These are phyloP conservation scores for Wickerhamiella bombiphila DNA, from an alignment of 805 yeast genomes.

Conservation along the genomic window DNA sequence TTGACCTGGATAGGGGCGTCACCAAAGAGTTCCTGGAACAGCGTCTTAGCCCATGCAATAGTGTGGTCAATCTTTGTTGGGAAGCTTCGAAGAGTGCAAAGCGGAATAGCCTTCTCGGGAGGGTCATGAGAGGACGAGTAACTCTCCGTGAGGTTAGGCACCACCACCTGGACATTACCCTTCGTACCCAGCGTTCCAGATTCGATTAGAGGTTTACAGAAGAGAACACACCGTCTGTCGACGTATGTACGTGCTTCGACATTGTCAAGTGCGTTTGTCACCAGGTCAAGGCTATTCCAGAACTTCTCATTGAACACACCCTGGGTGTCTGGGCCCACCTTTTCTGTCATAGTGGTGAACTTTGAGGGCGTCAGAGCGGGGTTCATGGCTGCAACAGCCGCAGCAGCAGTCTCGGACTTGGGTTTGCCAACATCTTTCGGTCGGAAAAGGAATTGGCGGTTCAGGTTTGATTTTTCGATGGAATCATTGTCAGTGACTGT, in stretches of 20 bases:
- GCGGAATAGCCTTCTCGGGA: slow-evolving; percentile 93
- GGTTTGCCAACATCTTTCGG: slow-evolving; percentile 85
- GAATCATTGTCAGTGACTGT: slow-evolving; percentile 84
- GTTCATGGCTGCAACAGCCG: slow-evolving; percentile 73
- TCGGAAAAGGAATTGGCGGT: slow-evolving; percentile 91
- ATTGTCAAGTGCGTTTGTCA: slow-evolving; percentile 92
- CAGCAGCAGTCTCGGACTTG: slow-evolving; percentile 82
- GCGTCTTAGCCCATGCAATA: slow-evolving; percentile 95
- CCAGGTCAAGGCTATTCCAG: slow-evolving; percentile 75
- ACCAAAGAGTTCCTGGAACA: slow-evolving; percentile 80
- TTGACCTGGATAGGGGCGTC: slow-evolving; percentile 93
- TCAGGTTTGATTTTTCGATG: slow-evolving; percentile 88
- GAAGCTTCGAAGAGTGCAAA: slow-evolving; percentile 93
- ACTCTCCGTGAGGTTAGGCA: slow-evolving; percentile 87
- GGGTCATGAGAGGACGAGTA: slow-evolving; percentile 96
- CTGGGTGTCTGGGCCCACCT: slow-evolving; percentile 91
- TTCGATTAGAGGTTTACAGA: slow-evolving; percentile 78
- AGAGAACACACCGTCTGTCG: slow-evolving; percentile 91
- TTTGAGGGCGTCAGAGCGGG: slow-evolving; percentile 58
- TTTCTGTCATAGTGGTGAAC: slow-evolving; percentile 63
- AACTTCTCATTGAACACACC: slow-evolving; percentile 68
- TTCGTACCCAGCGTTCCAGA: slow-evolving; percentile 97
- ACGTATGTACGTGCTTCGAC: slow-evolving; percentile 97
- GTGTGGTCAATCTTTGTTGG: slow-evolving; percentile 98
- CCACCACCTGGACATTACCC: slow-evolving; percentile 93